These are phyloP conservation scores for Saprolegnia parasitica DNA, from an alignment of 352 stramenopile species.

Conservation along the genomic window DNA sequence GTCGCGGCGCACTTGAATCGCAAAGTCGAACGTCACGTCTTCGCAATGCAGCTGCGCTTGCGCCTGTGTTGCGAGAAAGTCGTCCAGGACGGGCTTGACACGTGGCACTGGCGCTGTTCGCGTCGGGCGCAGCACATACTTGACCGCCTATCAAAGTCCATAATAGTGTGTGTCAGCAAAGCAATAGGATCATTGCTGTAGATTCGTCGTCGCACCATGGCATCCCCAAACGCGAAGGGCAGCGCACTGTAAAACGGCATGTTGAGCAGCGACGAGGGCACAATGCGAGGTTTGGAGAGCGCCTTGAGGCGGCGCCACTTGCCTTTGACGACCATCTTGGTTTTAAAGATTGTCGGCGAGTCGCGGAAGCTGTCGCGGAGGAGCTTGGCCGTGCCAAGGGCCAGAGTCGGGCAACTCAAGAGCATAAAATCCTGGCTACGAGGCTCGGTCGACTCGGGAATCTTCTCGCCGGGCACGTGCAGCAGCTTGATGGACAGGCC, in stretches of 20 bases:
- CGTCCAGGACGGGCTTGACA: neutral
- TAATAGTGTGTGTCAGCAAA: neutral
- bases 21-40: slow-evolving; percentile 2
- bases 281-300: neutral
- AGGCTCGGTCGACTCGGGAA: neutral
- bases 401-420: neutral
- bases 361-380: neutral
- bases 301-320: neutral
- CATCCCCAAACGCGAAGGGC: neutral
- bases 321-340: neutral
- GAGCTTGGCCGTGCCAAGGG: neutral
- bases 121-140: neutral
- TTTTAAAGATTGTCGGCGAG: neutral
- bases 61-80: neutral
- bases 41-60: slow-evolving; percentile 9
- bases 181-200: too few species aligned
- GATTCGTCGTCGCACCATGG: neutral
- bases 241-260: neutral
- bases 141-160: neutral
- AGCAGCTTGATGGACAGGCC: slow-evolving; percentile 3
- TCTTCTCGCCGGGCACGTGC: slow-evolving; percentile 3
- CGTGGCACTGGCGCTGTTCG: neutral
- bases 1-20: neutral
- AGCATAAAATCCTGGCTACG: slow-evolving; percentile 1
- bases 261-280: slow-evolving; percentile 4